phyloP scores from a whole-genome alignment of 805 yeast genomes.

The Kregervanrija fluxuum region DNA sequence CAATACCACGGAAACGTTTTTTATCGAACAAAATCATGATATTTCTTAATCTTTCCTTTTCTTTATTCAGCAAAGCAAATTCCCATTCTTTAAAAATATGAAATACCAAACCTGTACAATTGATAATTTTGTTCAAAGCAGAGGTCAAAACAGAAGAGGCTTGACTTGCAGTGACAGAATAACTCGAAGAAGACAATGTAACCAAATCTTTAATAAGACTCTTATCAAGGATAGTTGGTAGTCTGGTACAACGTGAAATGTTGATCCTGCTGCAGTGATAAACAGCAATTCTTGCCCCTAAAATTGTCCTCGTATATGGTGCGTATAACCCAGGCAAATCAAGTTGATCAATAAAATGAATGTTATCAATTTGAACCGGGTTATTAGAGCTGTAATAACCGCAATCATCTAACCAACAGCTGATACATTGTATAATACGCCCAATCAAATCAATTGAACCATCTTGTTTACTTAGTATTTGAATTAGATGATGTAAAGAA shows the following conservation, averaged over 20 bases:
- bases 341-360: constrained; percentile 42
- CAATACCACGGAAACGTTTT: constrained; percentile 49
- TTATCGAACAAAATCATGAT: constrained; percentile 52
- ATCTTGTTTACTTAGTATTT: constrained; percentile 40
- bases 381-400: constrained; percentile 23
- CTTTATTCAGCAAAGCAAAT: constrained; percentile 39
- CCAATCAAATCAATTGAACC: constrained; percentile 61
- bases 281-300: constrained; percentile 68
- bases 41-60: constrained; percentile 53
- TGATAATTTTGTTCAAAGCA: constrained; percentile 59
- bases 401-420: constrained; percentile 48
- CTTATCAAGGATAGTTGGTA: constrained; percentile 60
- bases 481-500: constrained; percentile 51
- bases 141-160: constrained; percentile 65
- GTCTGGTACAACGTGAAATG: constrained; percentile 64
- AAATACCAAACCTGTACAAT: constrained; percentile 45
- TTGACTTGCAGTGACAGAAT: constrained; percentile 57
- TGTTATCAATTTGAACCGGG: constrained; percentile 23
- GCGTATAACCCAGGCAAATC: constrained; percentile 55
- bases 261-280: constrained; percentile 71
- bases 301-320: constrained; percentile 68
- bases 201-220: constrained; percentile 59
- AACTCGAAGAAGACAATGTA: constrained; percentile 57
- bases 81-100: constrained; percentile 36
- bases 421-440: constrained; percentile 53